Evolutionary conservation across 2,329 filamentous ascomycete species (phyloP), one percentile per base, ranked within the genome.

Genomic region (Alternaria atra): DNA sequence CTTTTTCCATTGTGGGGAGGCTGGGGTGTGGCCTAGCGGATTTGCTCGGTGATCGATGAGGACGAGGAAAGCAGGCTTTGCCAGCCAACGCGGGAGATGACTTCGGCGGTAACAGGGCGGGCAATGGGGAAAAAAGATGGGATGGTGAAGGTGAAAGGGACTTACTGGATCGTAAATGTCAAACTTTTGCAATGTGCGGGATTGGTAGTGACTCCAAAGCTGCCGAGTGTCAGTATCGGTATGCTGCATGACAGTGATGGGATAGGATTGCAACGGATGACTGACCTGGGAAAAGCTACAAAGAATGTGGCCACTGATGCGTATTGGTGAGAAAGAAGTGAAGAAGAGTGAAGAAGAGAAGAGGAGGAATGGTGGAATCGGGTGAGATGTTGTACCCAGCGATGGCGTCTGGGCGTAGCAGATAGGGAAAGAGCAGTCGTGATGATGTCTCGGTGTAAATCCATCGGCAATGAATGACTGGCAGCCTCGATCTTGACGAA

Each of bases 261-360:
- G 35, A 55, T 43, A 52, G 61, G 30, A 47, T 39, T 37, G 52
- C 35, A 47, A 58, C 15, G 52, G 40, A 52, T 48, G 59, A 67
- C 76, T 65, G 64, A 79, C 76, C 76, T 76, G 74, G 71, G 74
- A 73, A 79, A 78, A 79, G 77, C 77, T 79, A 79, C 77, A 79
- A 80, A 80, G 77, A 80, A 80, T 79, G 77, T 77, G 76, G 75
- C 73, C 77, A 78, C 76, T 79, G 77, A 80, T 76, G 73, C 73
- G 76, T 78, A 77, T 61, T 77, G 69, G 75, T 76, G 73, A 76
- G 71, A 73, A 76, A 75, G 75, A 75, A 76, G 75, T 77, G 74
- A 69, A 71, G 73, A 72, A 71, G 67, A 72, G 73, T 70, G 66
- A 67, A 69, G 62, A 66, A 66, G 65, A 69, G 47, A 50, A 39